Evolutionary conservation across 768 basidiomycete genomes (phyloP), one percentile per base, ranked within the genome.

Genomic region (Imleria badia): DNA sequence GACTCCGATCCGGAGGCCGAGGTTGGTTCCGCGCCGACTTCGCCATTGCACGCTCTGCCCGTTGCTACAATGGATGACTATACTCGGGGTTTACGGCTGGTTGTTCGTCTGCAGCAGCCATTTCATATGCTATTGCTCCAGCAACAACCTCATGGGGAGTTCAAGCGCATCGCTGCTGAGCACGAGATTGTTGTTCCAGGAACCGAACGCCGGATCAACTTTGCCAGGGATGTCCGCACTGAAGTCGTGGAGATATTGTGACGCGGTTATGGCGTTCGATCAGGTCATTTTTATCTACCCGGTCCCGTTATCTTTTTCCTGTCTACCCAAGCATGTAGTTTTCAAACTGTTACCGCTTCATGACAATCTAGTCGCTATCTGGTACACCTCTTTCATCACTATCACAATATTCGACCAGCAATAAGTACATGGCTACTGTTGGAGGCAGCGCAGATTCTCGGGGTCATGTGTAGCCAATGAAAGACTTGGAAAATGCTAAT

Each of bases 161-260:
- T 58, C 70, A 72, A 61, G 30, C 66, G 58, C 39, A 34, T 58
- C 12, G 57, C 45, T 29, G 29, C 47, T 15, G 48, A 56, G 17
- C 36, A 41, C 12, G 48, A 29, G 22, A 56, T 58, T 13, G 8
- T 45, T 6, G 38, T 56, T 14, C 43, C 26, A 9, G 42, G 42
- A 3, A 6, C 53, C 17, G 42, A 39, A 15, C 8, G 1, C 5
- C n/a, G 4, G 17, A n/a, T 51, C 14, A 43, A 34, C 22, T 44
- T 43, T 6, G 20, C n/a, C n/a, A n/a, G n/a, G n/a, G n/a, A n/a
- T n/a, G n/a, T n/a, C n/a, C n/a, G n/a, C n/a, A n/a, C n/a, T 2
- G n/a, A 11, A 15, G n/a, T 51, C 7, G 31, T 51, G 30, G 41
- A 47, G 17, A 36, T 51, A 35, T 36, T 51, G 19, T 51, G 33